Base-by-base conservation (phyloP, 2,329 filamentous ascomycete genomes). In the Ophiosphaerella narmari region DNA sequence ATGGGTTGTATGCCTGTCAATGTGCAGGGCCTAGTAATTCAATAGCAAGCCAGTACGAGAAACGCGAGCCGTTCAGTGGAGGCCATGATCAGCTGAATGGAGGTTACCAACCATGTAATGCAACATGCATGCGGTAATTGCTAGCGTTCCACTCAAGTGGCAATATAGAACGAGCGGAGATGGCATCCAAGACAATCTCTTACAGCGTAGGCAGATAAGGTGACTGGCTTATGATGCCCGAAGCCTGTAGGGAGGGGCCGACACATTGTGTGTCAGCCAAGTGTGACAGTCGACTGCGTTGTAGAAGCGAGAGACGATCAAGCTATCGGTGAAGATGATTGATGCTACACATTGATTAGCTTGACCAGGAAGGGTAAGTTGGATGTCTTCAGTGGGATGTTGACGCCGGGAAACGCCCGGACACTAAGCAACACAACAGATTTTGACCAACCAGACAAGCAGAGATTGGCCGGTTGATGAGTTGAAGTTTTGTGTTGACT, bases 121-220 rank as follows among this genome's bases (percentile, higher is more conserved):
- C 70, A 69, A 60, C 51, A 70, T 73, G 70, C 71, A 73, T 68
- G 68, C 60, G 60, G 59, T 62, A 55, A 60, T 59, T 60, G 59
- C 62, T 70, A 71, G 67, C 62, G 65, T 62, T 63, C 62, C 66
- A 65, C 60, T 57, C 59, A 54, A 54, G 59, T 67, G 68, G 65
- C 60, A 54, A 60, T 54, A 65, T 60, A 63, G 71, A 66, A 73
- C 67, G 66, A 66, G 65, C 68, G 65, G 65, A 70, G 61, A 62
- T 68, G 57, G 59, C 66, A 47, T 59, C 67, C 62, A 60, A 57
- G 57, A 65, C 60, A 54, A 63, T 61, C 57, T 59, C 65, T 64
- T 75, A 75, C 75, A 77, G 72, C 59, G 63, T 58, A 54, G 54
- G 60, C 55, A 67, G 76, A 78, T 78, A 78, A 78, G 75, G 73